Percentiles rank a stretch among this genome's conserved stretches.
These are phyloP conservation scores for Boletus huronensis DNA, from an alignment of 768 basidiomycete genomes.

Conservation along the genomic window DNA sequence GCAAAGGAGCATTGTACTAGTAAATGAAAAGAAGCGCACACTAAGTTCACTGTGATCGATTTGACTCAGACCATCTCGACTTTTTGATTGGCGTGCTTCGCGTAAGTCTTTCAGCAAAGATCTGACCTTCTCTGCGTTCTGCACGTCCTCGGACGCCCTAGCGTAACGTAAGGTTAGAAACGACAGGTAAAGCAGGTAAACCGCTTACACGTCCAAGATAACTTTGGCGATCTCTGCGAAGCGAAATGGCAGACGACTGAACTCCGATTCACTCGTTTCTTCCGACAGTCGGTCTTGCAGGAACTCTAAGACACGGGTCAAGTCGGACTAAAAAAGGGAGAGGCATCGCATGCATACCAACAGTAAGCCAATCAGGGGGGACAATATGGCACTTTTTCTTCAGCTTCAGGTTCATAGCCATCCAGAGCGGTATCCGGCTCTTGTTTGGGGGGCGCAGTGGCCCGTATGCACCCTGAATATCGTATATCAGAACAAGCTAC, in stretches of 20 bases:
- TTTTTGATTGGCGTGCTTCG: constrained; percentile 93
- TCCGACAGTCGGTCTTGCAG: constrained; percentile 68
- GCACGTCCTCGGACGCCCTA: constrained; percentile 89
- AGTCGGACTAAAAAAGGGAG: background rate
- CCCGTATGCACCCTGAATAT: constrained; percentile 79
- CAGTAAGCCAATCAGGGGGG: constrained; percentile 83
- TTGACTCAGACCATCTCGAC: constrained; percentile 75
- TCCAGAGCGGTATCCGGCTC: constrained; percentile 89
- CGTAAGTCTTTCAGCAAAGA: constrained; percentile 91
- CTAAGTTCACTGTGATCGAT: constrained; percentile 80
- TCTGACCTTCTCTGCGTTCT: constrained; percentile 78
- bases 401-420: constrained; percentile 88
- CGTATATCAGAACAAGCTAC: constrained; percentile 5
- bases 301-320: constrained; percentile 51
- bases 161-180: background rate
- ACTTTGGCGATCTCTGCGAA: constrained; percentile 91
- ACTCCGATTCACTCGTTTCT: constrained; percentile 71
- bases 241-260: constrained; percentile 80
- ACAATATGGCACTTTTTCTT: constrained; percentile 95
- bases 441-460: constrained; percentile 87
- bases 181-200: background rate
- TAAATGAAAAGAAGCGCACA: constrained; percentile 43
- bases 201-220: constrained; percentile 84
- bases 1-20: background rate
- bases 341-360: constrained; percentile 52